Evolutionary conservation across 2,329 filamentous ascomycete species (phyloP).

Genomic region (Fusarium kyushuense): DNA sequence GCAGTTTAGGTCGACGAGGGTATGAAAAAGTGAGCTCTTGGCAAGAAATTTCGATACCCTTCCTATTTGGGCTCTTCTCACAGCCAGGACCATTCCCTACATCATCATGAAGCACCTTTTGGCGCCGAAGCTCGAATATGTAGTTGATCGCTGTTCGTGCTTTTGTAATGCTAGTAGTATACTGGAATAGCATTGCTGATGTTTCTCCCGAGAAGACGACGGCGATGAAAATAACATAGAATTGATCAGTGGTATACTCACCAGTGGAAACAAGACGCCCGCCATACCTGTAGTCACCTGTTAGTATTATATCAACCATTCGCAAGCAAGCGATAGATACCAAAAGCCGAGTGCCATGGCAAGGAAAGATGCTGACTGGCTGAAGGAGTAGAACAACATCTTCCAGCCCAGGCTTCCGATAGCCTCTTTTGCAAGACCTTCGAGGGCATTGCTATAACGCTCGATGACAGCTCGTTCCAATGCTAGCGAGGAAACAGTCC

Average conservation of each 20-base stretch:
- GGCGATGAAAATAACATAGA: conserved; percentile 65
- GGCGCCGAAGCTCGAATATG: conserved; percentile 57
- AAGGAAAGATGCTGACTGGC: conserved; percentile 56
- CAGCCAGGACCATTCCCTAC: conserved; percentile 37
- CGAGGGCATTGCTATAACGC: conserved; percentile 51
- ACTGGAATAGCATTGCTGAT: conserved; percentile 58
- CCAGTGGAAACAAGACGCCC: conserved; percentile 56
- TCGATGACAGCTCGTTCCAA: conserved; percentile 58
- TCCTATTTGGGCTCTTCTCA: conserved; percentile 23
- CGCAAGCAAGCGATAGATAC: conserved; percentile 37
- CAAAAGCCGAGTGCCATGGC: conserved; percentile 57
- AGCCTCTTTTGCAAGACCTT: conserved; percentile 49
- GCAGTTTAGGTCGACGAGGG: conserved; percentile 55
- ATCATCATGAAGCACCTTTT: conserved; percentile 49
- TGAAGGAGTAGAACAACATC: conserved; percentile 58
- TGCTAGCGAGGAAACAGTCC: conserved; percentile 62
- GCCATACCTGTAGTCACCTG: conserved; percentile 50
- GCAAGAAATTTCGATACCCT: conserved; percentile 59
- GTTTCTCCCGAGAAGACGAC: conserved; percentile 61
- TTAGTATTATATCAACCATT: neutral
- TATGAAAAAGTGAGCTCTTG: conserved; percentile 69
- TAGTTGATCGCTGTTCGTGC: conserved; percentile 62
- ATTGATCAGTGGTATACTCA: conserved; percentile 62
- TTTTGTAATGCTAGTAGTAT: conserved; percentile 65
- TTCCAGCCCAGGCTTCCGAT: conserved; percentile 52